phyloP scores from a whole-genome alignment of 1,139 yeast species.

The Nakaseomyces uthaithaninus region DNA sequence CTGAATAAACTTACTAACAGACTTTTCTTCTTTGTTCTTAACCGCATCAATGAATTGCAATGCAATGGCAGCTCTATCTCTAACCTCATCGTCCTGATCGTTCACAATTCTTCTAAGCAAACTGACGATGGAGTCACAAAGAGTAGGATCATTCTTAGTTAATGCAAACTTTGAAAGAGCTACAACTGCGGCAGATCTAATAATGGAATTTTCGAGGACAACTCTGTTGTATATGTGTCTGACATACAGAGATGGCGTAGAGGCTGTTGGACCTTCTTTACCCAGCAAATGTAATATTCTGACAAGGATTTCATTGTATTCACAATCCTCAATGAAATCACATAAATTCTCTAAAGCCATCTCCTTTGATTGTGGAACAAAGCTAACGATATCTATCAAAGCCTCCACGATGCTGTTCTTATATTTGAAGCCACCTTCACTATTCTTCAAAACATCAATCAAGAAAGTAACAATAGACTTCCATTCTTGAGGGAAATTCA shows the following conservation, averaged over 20 bases:
- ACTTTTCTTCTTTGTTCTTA: slow-evolving; percentile 36
- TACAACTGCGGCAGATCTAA: slow-evolving; percentile 91
- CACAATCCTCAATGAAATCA: slow-evolving; percentile 98
- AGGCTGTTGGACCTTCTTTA: slow-evolving; percentile 83
- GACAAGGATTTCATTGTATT: slow-evolving; percentile 85
- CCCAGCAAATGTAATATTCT: slow-evolving; percentile 87
- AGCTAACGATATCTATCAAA: slow-evolving; percentile 79
- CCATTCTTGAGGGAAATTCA: slow-evolving; percentile 89
- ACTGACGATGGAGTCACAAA: slow-evolving; percentile 63
- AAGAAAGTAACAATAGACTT: slow-evolving; percentile 74
- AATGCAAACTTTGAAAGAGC: slow-evolving; percentile 88
- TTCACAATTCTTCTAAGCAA: slow-evolving; percentile 69
- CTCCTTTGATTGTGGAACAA: slow-evolving; percentile 81
- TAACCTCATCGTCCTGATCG: slow-evolving; percentile 92
- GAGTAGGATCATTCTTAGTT: slow-evolving; percentile 56
- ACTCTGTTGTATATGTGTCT: slow-evolving; percentile 96
- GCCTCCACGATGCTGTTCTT: slow-evolving; percentile 89
- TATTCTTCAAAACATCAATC: slow-evolving; percentile 73
- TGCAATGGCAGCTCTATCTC: slow-evolving; percentile 92
- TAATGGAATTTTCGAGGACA: slow-evolving; percentile 88
- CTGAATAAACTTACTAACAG: slow-evolving; percentile 46
- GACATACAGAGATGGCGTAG: slow-evolving; percentile 83
- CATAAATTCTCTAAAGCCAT: slow-evolving; percentile 80
- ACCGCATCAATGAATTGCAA: slow-evolving; percentile 51
- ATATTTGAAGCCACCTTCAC: slow-evolving; percentile 77